A percentile compares a stretch with the other conserved stretches of the same genome.
Evolutionary conservation across 2,329 filamentous ascomycete species (phyloP).

Genomic region (Paraphaeosphaeria sporulosa): DNA sequence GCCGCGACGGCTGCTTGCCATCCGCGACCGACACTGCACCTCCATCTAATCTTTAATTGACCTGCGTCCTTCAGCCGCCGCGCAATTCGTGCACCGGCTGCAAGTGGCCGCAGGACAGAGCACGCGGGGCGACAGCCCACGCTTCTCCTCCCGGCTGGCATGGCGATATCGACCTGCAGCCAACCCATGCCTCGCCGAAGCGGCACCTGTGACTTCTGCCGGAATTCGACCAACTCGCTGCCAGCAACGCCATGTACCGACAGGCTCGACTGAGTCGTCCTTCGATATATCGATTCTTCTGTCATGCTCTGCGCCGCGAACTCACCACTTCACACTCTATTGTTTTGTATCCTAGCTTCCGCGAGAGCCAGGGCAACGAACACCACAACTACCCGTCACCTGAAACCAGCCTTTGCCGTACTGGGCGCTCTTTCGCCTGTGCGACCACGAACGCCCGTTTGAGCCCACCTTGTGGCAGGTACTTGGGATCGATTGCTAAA

Average conservation of each 20-base stretch:
- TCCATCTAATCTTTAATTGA: conserved; percentile 18
- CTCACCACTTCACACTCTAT: conserved; percentile 4
- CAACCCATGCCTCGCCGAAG: too few species aligned
- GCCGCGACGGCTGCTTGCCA: conserved; percentile 20
- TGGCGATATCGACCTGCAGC: conserved; percentile 30
- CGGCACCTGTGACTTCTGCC: conserved; percentile 20
- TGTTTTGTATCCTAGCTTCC: conserved; percentile 15
- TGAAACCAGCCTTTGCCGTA: conserved; percentile 7
- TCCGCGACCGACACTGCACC: conserved; percentile 1
- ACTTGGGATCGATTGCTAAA: background rate
- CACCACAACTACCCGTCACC: background rate
- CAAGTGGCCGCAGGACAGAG: conserved; percentile 7
- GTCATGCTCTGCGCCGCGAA: background rate
- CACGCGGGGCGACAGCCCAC: background rate
- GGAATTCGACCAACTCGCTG: conserved; percentile 20
- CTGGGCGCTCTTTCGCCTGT: conserved; percentile 11
- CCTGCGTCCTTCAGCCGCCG: conserved; percentile 9
- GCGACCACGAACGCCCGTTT: conserved; percentile 13
- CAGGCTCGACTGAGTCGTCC: conserved; percentile 12
- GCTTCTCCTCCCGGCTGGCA: conserved; percentile 20
- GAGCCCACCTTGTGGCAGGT: conserved; percentile 4
- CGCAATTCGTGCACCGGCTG: conserved; percentile 13
- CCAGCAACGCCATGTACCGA: conserved; percentile 6
- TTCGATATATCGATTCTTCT: conserved; percentile 15
- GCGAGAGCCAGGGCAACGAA: background rate